phyloP scores from a whole-genome alignment of 1,284 basidiomycete species.

The Pyrrhoderma lamaoense region DNA sequence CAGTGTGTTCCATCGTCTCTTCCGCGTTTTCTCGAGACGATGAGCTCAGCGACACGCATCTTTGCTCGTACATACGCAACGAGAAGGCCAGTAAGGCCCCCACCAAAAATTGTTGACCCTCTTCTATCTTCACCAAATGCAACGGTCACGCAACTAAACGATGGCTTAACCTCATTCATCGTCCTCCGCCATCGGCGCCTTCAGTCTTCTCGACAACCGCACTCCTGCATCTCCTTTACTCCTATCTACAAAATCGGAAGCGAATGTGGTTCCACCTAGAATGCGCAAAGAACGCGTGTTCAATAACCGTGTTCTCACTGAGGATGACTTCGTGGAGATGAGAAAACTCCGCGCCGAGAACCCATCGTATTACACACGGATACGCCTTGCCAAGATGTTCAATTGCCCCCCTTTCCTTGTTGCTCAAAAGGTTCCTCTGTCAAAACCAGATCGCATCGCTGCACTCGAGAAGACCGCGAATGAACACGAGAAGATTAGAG shows the following conservation, averaged over 20 bases:
- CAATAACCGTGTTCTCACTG: constrained; percentile 36
- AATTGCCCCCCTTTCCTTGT: constrained; percentile 32
- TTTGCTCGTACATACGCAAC: constrained; percentile 33
- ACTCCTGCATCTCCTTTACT: constrained; percentile 64
- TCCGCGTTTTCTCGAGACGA: background rate
- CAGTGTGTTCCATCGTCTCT: no score
- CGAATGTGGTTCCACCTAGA: constrained; percentile 33
- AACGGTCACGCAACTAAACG: constrained; percentile 45
- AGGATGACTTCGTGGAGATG: constrained; percentile 48
- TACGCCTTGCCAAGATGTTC: constrained; percentile 31
- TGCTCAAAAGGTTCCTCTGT: constrained; percentile 28
- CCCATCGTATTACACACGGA: constrained; percentile 29
- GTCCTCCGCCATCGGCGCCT: constrained; percentile 65
- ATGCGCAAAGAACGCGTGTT: constrained; percentile 30
- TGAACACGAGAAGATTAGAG: constrained; percentile 27
- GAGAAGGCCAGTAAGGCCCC: constrained; percentile 44
- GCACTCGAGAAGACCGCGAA: constrained; percentile 25
- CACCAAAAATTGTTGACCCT: constrained; percentile 58
- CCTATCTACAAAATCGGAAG: constrained; percentile 19
- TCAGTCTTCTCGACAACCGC: constrained; percentile 63
- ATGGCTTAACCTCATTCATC: constrained; percentile 68
- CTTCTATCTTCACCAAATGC: constrained; percentile 51
- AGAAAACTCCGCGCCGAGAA: constrained; percentile 40
- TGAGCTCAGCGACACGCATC: background rate
- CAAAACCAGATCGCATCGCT: constrained; percentile 22